Conservation (phyloP, 257 asterid genomes). For the Cinchona pubescens region DNA sequence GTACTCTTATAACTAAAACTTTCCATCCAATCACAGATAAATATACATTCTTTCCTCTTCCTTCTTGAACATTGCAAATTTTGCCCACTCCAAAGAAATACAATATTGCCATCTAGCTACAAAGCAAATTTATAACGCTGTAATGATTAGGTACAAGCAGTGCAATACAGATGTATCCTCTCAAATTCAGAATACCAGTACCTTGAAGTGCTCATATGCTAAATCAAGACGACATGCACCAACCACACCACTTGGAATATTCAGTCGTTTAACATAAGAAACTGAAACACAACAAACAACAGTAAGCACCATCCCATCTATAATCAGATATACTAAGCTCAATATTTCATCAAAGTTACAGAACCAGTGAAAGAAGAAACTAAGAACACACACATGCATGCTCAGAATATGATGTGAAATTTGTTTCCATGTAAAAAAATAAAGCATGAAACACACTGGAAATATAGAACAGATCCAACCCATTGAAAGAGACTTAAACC, state of each 20-base stretch:
- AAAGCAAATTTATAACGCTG: background rate
- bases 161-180: slow-evolving; percentile 3
- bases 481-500: background rate
- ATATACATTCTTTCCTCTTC: background rate
- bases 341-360: background rate
- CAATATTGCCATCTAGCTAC: background rate
- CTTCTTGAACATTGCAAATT: background rate
- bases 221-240: slow-evolving; percentile 97
- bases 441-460: background rate
- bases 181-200: slow-evolving; percentile 31
- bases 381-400: background rate
- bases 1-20: background rate
- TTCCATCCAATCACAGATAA: background rate
- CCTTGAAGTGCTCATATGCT: slow-evolving; percentile 94
- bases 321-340: background rate
- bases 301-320: slow-evolving; percentile 22
- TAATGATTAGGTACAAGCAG: background rate
- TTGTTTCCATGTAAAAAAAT: background rate
- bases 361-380: background rate
- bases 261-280: slow-evolving; percentile 86
- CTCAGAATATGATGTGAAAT: background rate
- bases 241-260: slow-evolving; percentile 92
- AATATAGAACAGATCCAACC: background rate
- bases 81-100: background rate
- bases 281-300: slow-evolving; percentile 46